These are phyloP conservation scores for Ophiostoma novo-ulmi DNA, from an alignment of 2,329 filamentous ascomycete species.

Conservation along the genomic window DNA sequence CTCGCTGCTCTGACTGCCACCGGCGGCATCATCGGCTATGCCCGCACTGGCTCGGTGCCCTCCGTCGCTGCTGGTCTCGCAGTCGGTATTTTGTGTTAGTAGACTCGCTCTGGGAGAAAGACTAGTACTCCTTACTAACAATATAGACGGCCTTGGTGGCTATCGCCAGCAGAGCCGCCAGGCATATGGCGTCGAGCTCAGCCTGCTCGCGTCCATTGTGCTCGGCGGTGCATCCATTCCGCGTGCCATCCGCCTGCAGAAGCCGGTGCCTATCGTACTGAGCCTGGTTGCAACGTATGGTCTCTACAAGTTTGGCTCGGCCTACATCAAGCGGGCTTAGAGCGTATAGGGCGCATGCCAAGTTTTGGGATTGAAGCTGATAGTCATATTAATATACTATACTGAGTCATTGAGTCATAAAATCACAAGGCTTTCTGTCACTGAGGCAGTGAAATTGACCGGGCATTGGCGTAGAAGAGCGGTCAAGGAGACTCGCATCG, in stretches of 20 bases:
- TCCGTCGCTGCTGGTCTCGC: conserved; percentile 79
- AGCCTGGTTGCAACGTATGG: conserved; percentile 76
- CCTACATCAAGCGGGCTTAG: conserved; percentile 40
- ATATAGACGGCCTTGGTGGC: conserved; percentile 64
- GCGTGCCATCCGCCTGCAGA: conserved; percentile 73
- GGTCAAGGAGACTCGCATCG: too few relatives aligned
- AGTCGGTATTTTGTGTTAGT: conserved; percentile 62
- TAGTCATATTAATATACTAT: not conserved
- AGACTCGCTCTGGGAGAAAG: not conserved
- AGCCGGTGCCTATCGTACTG: conserved; percentile 77
- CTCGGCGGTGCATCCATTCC: conserved; percentile 81
- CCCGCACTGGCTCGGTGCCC: conserved; percentile 77
- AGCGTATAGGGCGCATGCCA: not conserved
- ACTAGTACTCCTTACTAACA: conserved; percentile 32
- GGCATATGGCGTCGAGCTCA: conserved; percentile 79
- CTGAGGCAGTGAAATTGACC: too few relatives aligned
- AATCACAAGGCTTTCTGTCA: not conserved
- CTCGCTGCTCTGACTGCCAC: conserved; percentile 78
- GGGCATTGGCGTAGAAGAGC: too few relatives aligned
- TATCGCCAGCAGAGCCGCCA: conserved; percentile 70
- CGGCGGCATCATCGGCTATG: conserved; percentile 82
- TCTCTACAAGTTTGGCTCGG: conserved; percentile 71
- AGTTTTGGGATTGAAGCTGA: not conserved
- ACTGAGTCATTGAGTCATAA: not conserved
- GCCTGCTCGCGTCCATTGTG: conserved; percentile 80